These are phyloP conservation scores for Leucocoprinus leucothites DNA, from an alignment of 768 basidiomycete genomes.

Conservation along the genomic window DNA sequence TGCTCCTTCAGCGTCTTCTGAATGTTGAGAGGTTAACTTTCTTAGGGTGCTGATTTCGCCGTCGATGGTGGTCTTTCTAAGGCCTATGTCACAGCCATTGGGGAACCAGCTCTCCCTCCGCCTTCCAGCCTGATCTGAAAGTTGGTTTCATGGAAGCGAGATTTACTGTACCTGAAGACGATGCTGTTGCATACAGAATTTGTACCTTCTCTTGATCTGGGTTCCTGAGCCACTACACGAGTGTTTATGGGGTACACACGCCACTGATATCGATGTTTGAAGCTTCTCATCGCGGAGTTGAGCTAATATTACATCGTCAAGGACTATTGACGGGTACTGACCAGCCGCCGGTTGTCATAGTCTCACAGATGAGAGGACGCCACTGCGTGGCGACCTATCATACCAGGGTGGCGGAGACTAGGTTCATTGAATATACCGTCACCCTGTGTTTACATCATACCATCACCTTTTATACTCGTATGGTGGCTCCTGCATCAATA, in stretches of 20 bases:
- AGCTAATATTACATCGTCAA: too few relatives aligned
- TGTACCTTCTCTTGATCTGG: background rate
- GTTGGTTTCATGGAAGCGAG: background rate
- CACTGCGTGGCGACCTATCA: background rate
- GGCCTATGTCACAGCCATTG: conserved; percentile 88
- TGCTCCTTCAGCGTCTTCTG: conserved; percentile 11
- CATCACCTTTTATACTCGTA: too few relatives aligned
- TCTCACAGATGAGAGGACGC: too few relatives aligned
- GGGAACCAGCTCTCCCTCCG: conserved; percentile 69
- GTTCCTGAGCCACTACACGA: conserved; percentile 10
- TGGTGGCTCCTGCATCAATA: background rate
- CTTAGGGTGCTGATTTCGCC: conserved; percentile 85
- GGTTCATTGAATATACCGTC: background rate
- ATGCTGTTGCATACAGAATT: background rate
- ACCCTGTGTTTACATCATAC: too few relatives aligned
- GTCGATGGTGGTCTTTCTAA: conserved; percentile 94
- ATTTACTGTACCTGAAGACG: background rate
- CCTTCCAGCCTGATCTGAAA: conserved; percentile 57
- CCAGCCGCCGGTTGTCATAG: too few relatives aligned
- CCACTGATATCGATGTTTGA: background rate
- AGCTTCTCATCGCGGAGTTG: background rate
- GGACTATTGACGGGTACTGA: too few relatives aligned
- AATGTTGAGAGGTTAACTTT: background rate
- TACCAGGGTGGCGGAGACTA: background rate
- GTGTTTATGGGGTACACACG: background rate